These are phyloP conservation scores for Solanum tarijense DNA, from an alignment of 257 asterid species.

Conservation along the genomic window DNA sequence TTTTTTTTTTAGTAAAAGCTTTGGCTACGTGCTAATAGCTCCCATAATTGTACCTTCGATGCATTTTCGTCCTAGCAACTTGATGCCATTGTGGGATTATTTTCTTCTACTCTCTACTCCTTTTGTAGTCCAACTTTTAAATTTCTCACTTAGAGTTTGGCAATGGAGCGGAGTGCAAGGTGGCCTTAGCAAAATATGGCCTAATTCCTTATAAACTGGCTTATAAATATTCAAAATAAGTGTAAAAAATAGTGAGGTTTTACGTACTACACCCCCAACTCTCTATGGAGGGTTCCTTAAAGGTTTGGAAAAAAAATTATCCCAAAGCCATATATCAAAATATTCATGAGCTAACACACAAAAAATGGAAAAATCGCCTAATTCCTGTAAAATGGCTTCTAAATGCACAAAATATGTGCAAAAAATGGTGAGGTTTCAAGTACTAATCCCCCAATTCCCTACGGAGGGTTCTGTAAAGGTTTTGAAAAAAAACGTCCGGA, in stretches of 20 bases:
- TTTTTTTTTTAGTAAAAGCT: too few species aligned
- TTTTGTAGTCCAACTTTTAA: not conserved
- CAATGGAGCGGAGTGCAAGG: not conserved
- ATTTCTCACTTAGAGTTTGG: not conserved
- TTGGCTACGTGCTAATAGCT: not conserved
- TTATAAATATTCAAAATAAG: too few species aligned
- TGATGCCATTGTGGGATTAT: not conserved
- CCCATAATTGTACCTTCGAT: not conserved
- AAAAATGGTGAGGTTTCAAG: accelerated
- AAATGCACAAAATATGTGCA: too few species aligned
- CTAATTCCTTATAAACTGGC: not conserved
- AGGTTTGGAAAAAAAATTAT: accelerated
- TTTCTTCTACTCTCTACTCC: not conserved
- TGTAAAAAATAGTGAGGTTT: too few species aligned
- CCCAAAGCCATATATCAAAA: accelerated
- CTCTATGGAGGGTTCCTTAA: not conserved
- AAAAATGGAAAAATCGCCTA: accelerated
- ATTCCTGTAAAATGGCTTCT: not conserved
- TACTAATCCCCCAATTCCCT: too few species aligned
- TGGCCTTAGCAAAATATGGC: not conserved
- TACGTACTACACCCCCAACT: accelerated
- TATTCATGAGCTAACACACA: not conserved
- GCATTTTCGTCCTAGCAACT: not conserved
- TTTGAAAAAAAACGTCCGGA: too few species aligned
- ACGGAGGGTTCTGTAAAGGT: accelerated